Conservation (phyloP, 768 basidiomycete genomes). For the Pulveroboletus ravenelii region DNA sequence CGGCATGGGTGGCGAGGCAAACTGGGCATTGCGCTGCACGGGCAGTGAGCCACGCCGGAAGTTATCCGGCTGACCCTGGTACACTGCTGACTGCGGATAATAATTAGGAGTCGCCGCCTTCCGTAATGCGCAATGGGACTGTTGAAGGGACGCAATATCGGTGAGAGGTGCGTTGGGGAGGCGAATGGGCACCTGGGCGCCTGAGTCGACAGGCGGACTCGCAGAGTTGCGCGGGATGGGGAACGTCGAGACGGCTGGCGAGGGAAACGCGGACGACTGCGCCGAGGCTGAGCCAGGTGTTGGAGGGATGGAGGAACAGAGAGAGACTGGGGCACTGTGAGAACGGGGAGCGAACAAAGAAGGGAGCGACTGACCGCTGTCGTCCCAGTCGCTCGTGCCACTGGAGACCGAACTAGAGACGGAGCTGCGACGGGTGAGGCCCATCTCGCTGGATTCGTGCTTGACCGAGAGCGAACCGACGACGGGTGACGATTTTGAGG, state of each 20-base stretch:
- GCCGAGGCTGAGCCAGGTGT: conserved; percentile 48
- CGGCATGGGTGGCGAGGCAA: conserved; percentile 30
- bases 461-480: conserved; percentile 46
- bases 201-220: conserved; percentile 47
- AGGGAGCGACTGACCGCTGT: conserved; percentile 52
- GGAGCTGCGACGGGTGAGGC: conserved; percentile 53
- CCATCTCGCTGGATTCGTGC: conserved; percentile 56
- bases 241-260: conserved; percentile 56
- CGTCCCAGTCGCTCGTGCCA: conserved; percentile 74
- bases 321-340: conserved; percentile 17
- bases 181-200: conserved; percentile 47
- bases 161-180: conserved; percentile 69
- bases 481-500: conserved; percentile 31
- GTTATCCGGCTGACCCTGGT: conserved; percentile 27
- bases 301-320: conserved; percentile 32
- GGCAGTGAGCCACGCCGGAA: conserved; percentile 32
- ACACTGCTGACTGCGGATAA: conserved; percentile 27
- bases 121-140: conserved; percentile 30
- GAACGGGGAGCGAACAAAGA: background rate
- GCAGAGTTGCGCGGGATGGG: conserved; percentile 55
- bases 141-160: conserved; percentile 56
- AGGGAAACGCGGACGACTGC: conserved; percentile 61
- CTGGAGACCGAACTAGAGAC: conserved; percentile 55
- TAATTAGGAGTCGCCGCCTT: conserved; percentile 33
- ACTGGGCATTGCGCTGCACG: conserved; percentile 23